Evolutionary conservation across 768 basidiomycete genomes (phyloP).

Genomic region (Pisolithus orientalis): DNA sequence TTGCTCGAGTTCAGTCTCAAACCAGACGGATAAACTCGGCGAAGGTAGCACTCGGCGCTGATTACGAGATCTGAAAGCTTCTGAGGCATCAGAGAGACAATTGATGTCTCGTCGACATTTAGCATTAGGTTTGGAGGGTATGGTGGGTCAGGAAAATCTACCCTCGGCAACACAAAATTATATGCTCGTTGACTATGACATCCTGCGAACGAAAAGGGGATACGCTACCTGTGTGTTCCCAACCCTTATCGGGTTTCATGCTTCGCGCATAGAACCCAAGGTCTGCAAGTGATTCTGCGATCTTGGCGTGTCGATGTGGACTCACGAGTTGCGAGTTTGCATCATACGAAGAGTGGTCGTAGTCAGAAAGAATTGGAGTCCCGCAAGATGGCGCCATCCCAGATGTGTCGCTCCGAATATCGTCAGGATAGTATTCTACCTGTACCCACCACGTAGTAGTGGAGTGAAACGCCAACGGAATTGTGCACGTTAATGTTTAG

Average conservation of each 20-base stretch:
- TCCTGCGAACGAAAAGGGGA: background rate
- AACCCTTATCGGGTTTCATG: slow-evolving; percentile 51
- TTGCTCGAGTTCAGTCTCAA: slow-evolving; percentile 53
- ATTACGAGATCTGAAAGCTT: slow-evolving; percentile 32
- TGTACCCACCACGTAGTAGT: slow-evolving; percentile 9
- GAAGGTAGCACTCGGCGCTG: slow-evolving; percentile 39
- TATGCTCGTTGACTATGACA: background rate
- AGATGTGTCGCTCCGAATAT: background rate
- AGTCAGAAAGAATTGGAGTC: slow-evolving; percentile 4
- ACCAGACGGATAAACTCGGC: slow-evolving; percentile 54
- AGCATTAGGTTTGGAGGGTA: slow-evolving; percentile 41
- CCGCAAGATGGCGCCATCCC: background rate
- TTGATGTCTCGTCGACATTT: slow-evolving; percentile 53
- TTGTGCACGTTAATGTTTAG: background rate
- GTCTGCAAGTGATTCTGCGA: slow-evolving; percentile 46
- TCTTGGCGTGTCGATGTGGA: slow-evolving; percentile 19
- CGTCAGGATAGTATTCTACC: slow-evolving; percentile 51
- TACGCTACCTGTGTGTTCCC: slow-evolving; percentile 36
- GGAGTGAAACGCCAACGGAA: background rate
- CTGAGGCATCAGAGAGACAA: slow-evolving; percentile 35
- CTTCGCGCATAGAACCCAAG: slow-evolving; percentile 58
- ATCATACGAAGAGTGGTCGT: slow-evolving; percentile 4
- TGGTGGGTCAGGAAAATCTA: slow-evolving; percentile 14
- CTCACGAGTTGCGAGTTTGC: slow-evolving; percentile 15
- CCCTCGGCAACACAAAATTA: background rate